Evolutionary conservation across 2,329 filamentous ascomycete species (phyloP).

Genomic region (Alternaria sp.): DNA sequence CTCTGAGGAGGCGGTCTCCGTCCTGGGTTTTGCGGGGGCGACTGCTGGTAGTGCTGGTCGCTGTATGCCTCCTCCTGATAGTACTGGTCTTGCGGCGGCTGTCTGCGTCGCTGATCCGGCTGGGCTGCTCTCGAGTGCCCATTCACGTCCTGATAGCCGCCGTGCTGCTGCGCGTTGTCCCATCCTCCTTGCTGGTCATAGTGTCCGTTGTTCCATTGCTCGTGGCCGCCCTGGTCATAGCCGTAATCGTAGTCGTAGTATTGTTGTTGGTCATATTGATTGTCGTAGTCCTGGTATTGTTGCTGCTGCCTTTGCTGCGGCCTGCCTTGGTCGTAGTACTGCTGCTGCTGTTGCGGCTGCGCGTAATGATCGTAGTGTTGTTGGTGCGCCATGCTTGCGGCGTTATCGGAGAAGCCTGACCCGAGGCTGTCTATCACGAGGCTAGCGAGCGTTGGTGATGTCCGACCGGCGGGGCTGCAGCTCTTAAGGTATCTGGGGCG

Average conservation of each 20-base stretch:
- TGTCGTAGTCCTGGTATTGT: conserved; percentile 39
- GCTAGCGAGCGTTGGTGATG: conserved; percentile 29
- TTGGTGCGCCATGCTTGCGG: conserved; percentile 50
- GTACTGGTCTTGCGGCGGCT: conserved; percentile 30
- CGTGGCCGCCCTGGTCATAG: conserved; percentile 43
- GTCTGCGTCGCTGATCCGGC: conserved; percentile 21
- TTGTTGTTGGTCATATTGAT: conserved; percentile 39
- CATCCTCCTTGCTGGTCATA: conserved; percentile 42
- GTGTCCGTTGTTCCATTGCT: conserved; percentile 45
- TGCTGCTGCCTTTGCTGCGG: conserved; percentile 22
- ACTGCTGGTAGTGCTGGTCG: conserved; percentile 34
- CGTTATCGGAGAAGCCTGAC: conserved; percentile 22
- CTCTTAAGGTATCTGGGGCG: conserved; percentile 15
- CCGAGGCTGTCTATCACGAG: conserved; percentile 25
- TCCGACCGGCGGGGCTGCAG: conserved; percentile 26
- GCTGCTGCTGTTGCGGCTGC: conserved; percentile 43
- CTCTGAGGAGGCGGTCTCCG: conserved; percentile 23
- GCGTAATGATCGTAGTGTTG: conserved; percentile 46
- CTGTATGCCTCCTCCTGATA: conserved; percentile 36
- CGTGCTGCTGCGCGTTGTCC: conserved; percentile 34
- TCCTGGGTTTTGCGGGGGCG: conserved; percentile 30
- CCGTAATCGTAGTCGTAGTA: conserved; percentile 44
- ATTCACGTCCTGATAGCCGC: conserved; percentile 33
- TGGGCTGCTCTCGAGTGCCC: conserved; percentile 24
- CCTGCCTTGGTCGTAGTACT: conserved; percentile 39